Evolutionary conservation across 805 yeast species (phyloP).

Genomic region (Henningerozyma blattae): DNA sequence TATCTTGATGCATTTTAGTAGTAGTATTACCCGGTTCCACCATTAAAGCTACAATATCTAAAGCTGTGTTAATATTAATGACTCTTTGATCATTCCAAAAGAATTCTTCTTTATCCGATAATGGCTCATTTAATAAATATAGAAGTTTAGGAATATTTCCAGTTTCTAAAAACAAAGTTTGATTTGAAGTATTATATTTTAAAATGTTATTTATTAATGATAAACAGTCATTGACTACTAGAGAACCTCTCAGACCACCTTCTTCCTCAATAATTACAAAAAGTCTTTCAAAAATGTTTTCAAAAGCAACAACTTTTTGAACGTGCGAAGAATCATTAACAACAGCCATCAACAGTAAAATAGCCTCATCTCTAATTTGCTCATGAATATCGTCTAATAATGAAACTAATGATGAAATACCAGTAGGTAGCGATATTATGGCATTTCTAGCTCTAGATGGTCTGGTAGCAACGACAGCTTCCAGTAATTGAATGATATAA

Average conservation of each 20-base stretch:
- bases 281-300: slow-evolving; percentile 74
- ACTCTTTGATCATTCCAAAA: slow-evolving; percentile 72
- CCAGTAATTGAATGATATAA: slow-evolving; percentile 74
- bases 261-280: slow-evolving; percentile 75
- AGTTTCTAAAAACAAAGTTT: slow-evolving; percentile 76
- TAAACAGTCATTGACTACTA: slow-evolving; percentile 85
- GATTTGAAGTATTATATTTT: slow-evolving; percentile 80
- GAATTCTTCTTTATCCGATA: slow-evolving; percentile 32
- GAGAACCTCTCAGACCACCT: slow-evolving; percentile 81
- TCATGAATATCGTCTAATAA: slow-evolving; percentile 57
- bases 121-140: slow-evolving; percentile 48
- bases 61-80: slow-evolving; percentile 49
- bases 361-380: slow-evolving; percentile 81
- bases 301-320: slow-evolving; percentile 90
- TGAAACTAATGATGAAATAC: slow-evolving; percentile 62
- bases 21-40: slow-evolving; percentile 63
- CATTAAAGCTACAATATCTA: slow-evolving; percentile 64
- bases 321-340: slow-evolving; percentile 74
- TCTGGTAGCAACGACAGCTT: slow-evolving; percentile 71
- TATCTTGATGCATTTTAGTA: slow-evolving; percentile 47
- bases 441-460: slow-evolving; percentile 62
- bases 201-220: slow-evolving; percentile 61
- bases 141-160: slow-evolving; percentile 62
- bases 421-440: slow-evolving; percentile 61
- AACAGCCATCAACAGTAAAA: slow-evolving; percentile 70